Percentiles rank a stretch among this genome's conserved stretches.
These are phyloP conservation scores for Gleditsia sinensis DNA, from an alignment of 306 rosid genomes.

Conservation along the genomic window DNA sequence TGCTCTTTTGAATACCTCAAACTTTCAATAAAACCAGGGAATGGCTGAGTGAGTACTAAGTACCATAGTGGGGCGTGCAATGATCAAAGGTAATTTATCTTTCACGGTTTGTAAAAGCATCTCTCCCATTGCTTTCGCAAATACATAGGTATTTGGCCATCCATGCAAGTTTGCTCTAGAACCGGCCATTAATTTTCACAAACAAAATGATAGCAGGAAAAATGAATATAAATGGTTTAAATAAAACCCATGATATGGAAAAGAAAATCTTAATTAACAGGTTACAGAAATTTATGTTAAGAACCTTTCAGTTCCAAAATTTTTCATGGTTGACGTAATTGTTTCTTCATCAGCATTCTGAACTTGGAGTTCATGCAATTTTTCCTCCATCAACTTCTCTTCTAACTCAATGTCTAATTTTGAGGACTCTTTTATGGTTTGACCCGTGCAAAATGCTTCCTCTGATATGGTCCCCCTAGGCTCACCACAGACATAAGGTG, in stretches of 20 bases:
- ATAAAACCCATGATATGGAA: too few relatives aligned
- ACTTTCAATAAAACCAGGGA: constrained; percentile 90
- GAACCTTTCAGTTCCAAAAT: too few relatives aligned
- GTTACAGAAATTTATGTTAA: too few relatives aligned
- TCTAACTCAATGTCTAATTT: constrained; percentile 63
- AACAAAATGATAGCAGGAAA: too few relatives aligned
- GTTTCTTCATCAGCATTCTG: too few relatives aligned
- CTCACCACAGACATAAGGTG: constrained; percentile 80
- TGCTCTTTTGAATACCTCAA: constrained; percentile 56
- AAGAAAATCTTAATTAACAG: too few relatives aligned
- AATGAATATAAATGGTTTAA: too few relatives aligned
- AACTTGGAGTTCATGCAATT: not conserved
- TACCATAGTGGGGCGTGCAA: constrained; percentile 70
- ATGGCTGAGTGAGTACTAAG: constrained; percentile 78
- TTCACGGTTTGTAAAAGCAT: too few relatives aligned
- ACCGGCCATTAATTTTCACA: too few relatives aligned
- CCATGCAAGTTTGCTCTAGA: constrained; percentile 66
- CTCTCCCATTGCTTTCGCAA: constrained; percentile 93
- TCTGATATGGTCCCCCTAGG: constrained; percentile 62
- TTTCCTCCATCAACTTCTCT: constrained; percentile 42
- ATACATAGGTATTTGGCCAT: constrained; percentile 84
- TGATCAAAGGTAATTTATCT: constrained; percentile 24
- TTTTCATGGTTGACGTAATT: too few relatives aligned
- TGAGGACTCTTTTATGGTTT: constrained; percentile 55
- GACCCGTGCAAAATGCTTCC: constrained; percentile 57